A percentile compares a stretch with the other conserved stretches of the same genome.
phyloP scores from a whole-genome alignment of 2,329 filamentous ascomycete species.

The Hymenoscyphus albidus region DNA sequence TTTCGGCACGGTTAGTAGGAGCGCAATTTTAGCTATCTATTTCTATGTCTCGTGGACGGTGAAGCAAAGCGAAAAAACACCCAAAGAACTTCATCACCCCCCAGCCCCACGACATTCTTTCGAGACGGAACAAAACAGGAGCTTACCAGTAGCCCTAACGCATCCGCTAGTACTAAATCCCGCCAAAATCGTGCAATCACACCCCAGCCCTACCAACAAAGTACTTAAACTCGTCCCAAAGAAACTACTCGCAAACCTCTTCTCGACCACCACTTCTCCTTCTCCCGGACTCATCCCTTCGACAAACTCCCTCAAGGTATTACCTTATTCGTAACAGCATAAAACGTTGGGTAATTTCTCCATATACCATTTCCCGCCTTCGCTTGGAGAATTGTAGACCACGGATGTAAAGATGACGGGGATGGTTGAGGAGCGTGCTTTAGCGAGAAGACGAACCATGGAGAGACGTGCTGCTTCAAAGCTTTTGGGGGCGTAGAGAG shows the following conservation, averaged over 20 bases:
- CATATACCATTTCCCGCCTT: slow-evolving; percentile 16
- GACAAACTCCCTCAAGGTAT: slow-evolving; percentile 15
- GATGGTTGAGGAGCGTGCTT: slow-evolving; percentile 9
- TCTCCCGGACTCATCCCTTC: slow-evolving; percentile 12
- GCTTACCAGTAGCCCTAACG: slow-evolving; percentile 38
- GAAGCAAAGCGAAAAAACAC: neutral
- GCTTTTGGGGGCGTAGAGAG: neutral
- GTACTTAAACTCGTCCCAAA: slow-evolving; percentile 44
- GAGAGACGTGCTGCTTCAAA: slow-evolving; percentile 15
- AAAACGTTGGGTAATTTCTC: slow-evolving; percentile 17
- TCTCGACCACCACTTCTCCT: slow-evolving; percentile 38
- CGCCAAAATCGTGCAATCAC: slow-evolving; percentile 44
- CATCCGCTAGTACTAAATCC: slow-evolving; percentile 47
- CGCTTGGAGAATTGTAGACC: slow-evolving; percentile 12
- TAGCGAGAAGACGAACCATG: slow-evolving; percentile 13
- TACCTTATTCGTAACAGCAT: slow-evolving; percentile 16
- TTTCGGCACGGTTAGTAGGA: neutral
- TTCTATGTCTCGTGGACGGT: neutral
- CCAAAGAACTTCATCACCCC: neutral
- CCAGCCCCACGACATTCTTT: neutral
- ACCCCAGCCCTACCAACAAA: slow-evolving; percentile 37
- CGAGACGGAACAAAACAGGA: neutral
- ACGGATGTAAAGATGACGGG: slow-evolving; percentile 16
- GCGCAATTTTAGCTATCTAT: too few species aligned
- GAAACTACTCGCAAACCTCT: slow-evolving; percentile 44